phyloP scores from a whole-genome alignment of 2,329 filamentous ascomycete species.

The Emydomyces testavorans region DNA sequence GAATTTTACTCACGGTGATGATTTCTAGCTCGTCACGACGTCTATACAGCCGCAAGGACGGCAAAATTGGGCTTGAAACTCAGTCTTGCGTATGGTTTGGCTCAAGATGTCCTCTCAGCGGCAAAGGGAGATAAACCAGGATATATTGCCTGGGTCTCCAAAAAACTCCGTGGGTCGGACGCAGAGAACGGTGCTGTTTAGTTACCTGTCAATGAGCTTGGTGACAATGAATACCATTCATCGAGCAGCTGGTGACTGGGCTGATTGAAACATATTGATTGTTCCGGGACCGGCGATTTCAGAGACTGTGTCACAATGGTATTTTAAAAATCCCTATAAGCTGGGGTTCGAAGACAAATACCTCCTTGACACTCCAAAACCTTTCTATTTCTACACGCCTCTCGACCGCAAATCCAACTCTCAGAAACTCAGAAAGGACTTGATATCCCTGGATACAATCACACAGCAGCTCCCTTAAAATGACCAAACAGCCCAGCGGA shows the following conservation, averaged over 20 bases:
- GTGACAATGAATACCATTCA: no score
- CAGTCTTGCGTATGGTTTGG: slow-evolving; percentile 65
- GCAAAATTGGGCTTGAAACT: slow-evolving; percentile 69
- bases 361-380: not conserved
- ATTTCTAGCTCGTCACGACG: slow-evolving; percentile 59
- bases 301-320: not conserved
- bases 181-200: not conserved
- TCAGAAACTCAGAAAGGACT: not conserved
- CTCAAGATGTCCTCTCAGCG: slow-evolving; percentile 63
- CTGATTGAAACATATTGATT: not conserved
- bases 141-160: slow-evolving; percentile 43
- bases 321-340: not conserved
- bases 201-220: not conserved
- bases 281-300: not conserved
- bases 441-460: no score
- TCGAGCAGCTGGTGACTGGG: not conserved
- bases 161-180: not conserved
- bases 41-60: slow-evolving; percentile 63
- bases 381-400: not conserved
- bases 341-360: not conserved
- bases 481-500: not conserved
- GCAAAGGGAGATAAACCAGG: slow-evolving; percentile 59
- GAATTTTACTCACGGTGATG: slow-evolving; percentile 12
- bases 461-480: not conserved
- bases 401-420: not conserved